These are phyloP conservation scores for Adansonia rubrostipa DNA, from an alignment of 441 rosid species.

Conservation along the genomic window DNA sequence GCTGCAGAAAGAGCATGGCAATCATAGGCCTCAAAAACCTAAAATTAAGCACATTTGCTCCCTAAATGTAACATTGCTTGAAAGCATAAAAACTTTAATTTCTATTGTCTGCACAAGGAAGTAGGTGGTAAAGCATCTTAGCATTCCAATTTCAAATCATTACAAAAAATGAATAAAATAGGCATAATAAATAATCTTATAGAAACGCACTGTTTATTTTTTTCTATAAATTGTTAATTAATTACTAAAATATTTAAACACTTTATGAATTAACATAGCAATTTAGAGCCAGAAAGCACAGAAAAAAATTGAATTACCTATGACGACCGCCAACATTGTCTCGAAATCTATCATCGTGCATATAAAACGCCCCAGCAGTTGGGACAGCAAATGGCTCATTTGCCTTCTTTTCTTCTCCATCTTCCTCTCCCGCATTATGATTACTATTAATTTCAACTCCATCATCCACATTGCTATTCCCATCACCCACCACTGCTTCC, in stretches of 20 bases:
- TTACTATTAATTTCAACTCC: slow-evolving; percentile 33
- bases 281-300: neutral
- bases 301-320: slow-evolving; percentile 27
- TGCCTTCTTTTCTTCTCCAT: slow-evolving; percentile 57
- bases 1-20: neutral
- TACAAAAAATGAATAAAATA: neutral
- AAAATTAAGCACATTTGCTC: neutral
- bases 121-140: neutral
- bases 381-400: slow-evolving; percentile 92
- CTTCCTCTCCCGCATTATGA: slow-evolving; percentile 41
- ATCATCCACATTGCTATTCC: slow-evolving; percentile 34
- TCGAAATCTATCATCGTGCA: slow-evolving; percentile 96
- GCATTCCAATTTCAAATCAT: no score
- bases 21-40: neutral
- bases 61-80: neutral
- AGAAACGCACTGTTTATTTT: neutral
- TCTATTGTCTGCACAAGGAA: neutral
- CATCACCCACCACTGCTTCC: slow-evolving; percentile 33
- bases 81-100: neutral
- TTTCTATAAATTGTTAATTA: neutral
- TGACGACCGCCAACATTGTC: slow-evolving; percentile 63
- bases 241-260: neutral
- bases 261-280: neutral
- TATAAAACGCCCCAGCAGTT: slow-evolving; percentile 94
- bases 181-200: neutral